Base-by-base conservation (phyloP, 2,329 filamentous ascomycete genomes). In the Sclerotinia subarctica region DNA sequence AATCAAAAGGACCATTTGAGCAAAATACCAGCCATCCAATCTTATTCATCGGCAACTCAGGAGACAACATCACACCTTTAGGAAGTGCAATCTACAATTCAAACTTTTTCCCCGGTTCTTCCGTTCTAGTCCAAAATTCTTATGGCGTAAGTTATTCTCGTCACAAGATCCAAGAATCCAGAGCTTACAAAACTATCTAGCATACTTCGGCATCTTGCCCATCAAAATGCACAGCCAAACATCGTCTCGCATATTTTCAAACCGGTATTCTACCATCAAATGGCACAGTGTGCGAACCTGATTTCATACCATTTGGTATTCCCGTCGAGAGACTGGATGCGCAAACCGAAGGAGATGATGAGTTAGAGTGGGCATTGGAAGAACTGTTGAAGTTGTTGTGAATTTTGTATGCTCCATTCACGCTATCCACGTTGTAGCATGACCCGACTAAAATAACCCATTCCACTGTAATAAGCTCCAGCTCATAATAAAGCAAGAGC, bases 51-150 rank as follows among this genome's bases (percentile, higher is more conserved):
- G 76, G 75, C 42, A 80, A 79, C 58, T 76, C 72, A 53, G 76
- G 75, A n/a, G 78, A 80, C 62, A 79, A 79, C 58, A 73, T 79
- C 21, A 73, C 78, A 10, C 78, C 78, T 0, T 72, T 78, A 10
- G 67, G 75, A 38, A 77, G 76, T 46, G 78, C 78, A 2, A 38
- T 57, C 2, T 17, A 42, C 13, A 57, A 57, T 13, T 57, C 54
- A 15, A n/a, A 19, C 13, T 24, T 57, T 35, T 57, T 42, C 32
- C 32, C 54, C n/a, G 32, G 54, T 3, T 57, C 54, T 15, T 57
- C 54, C 7, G 54, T 57, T 26, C 32, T 57, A 4, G 13, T 57
- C 13, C 32, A 57, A 3, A 38, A 42, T 19, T 57, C 54, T 2
- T 57, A 57, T 38, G 54, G 54, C 8, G 54, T 57, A 57, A 42